A percentile compares a stretch with the other conserved stretches of the same genome.
phyloP scores from a whole-genome alignment of 179 eudicot species.

The Dionaea muscipula region DNA sequence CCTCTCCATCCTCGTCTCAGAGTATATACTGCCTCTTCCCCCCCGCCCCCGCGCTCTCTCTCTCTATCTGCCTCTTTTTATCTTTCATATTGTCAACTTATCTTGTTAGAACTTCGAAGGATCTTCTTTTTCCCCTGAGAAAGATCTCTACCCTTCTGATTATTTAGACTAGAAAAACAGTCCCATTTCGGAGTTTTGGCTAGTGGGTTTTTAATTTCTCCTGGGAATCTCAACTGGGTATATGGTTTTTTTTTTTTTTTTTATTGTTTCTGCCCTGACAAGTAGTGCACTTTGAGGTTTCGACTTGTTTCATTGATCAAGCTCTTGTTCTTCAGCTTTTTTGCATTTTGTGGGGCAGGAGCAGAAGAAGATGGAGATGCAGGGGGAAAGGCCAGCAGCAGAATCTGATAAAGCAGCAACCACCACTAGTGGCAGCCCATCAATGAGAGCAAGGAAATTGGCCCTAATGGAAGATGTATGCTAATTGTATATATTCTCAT shows the following conservation, averaged over 20 bases:
- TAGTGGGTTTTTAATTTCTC: slow-evolving; percentile 1
- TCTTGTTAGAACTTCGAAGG: slow-evolving; percentile 7
- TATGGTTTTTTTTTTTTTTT: slow-evolving; percentile 3
- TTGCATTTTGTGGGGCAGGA: slow-evolving; percentile 11
- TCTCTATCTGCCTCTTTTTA: slow-evolving; percentile 13
- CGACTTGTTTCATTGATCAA: background rate
- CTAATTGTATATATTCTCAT: background rate
- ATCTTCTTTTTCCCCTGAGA: background rate
- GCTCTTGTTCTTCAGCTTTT: background rate
- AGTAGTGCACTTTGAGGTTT: background rate
- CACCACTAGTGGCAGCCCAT: slow-evolving; percentile 21
- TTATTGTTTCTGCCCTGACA: too few species aligned
- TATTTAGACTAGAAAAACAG: background rate
- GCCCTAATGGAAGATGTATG: slow-evolving; percentile 55
- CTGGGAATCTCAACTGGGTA: background rate
- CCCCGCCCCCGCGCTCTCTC: too few species aligned
- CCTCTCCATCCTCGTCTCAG: slow-evolving; percentile 10
- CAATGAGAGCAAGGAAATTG: slow-evolving; percentile 45
- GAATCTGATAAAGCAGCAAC: slow-evolving; percentile 10
- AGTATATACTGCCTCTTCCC: slow-evolving; percentile 1
- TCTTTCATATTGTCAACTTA: background rate
- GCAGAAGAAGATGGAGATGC: slow-evolving; percentile 20
- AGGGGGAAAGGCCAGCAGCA: slow-evolving; percentile 17
- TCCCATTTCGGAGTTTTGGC: background rate
- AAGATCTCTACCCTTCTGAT: background rate